These are phyloP conservation scores for Yarrowia yakushimensis DNA, from an alignment of 805 yeast species.

Conservation along the genomic window DNA sequence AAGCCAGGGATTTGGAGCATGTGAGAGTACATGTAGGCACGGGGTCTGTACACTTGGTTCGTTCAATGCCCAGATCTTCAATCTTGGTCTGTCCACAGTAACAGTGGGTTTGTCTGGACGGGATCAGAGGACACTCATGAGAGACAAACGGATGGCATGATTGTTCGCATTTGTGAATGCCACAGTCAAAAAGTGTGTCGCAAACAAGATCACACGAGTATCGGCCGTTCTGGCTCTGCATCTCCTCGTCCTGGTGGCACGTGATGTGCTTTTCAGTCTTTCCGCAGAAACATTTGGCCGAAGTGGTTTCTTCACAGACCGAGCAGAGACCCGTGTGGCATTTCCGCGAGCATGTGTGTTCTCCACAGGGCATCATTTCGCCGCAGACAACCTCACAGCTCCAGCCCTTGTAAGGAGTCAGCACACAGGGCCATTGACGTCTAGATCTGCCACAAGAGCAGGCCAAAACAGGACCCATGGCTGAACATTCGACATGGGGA, in stretches of 20 bases:
- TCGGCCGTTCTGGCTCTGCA: background rate
- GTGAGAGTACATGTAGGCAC: conserved; percentile 66
- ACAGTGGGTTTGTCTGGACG: conserved; percentile 58
- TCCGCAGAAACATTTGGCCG: conserved; percentile 74
- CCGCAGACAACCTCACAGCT: conserved; percentile 60
- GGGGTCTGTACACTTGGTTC: conserved; percentile 68
- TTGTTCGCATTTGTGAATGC: conserved; percentile 50
- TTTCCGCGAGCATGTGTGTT: conserved; percentile 56
- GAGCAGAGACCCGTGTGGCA: conserved; percentile 90
- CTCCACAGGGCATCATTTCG: conserved; percentile 63
- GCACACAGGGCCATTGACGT: conserved; percentile 66
- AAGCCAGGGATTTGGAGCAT: conserved; percentile 55
- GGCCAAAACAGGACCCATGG: conserved; percentile 64
- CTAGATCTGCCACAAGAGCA: conserved; percentile 72
- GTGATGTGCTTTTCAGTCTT: conserved; percentile 35
- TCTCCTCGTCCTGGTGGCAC: conserved; percentile 28
- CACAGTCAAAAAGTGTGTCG: conserved; percentile 57
- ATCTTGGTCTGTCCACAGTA: conserved; percentile 68
- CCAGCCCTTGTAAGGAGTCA: conserved; percentile 74
- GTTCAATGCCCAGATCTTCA: conserved; percentile 40
- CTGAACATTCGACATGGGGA: conserved; percentile 76
- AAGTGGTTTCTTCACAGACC: conserved; percentile 51
- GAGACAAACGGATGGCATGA: conserved; percentile 52
- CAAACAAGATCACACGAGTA: conserved; percentile 47
- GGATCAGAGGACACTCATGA: conserved; percentile 60